Percentiles rank a stretch among this genome's conserved stretches.
Evolutionary conservation across 257 asterid genomes (phyloP).

Genomic region (Solanum dulcamara): DNA sequence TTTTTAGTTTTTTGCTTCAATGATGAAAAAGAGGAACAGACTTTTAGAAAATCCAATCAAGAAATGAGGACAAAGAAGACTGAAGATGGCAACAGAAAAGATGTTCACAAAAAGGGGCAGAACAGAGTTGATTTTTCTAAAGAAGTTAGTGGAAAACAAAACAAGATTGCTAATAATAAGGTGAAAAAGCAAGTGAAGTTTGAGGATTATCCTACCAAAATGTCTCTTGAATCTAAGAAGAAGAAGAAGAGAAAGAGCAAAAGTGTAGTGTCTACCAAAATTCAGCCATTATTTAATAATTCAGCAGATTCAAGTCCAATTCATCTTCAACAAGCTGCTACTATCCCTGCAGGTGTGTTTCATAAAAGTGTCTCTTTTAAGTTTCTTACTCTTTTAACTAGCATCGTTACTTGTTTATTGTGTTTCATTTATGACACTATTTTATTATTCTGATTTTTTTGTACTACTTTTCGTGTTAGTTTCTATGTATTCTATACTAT

Average conservation of each 20-base stretch:
- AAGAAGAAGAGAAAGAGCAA: conserved; percentile 6
- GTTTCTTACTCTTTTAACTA: background rate
- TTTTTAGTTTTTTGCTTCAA: background rate
- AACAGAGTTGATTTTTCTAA: too few relatives aligned
- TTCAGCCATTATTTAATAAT: background rate
- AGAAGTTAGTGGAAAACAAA: background rate
- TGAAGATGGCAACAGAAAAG: background rate
- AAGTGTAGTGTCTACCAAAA: background rate
- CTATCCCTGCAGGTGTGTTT: background rate
- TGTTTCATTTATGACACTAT: background rate
- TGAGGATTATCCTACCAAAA: conserved; percentile 1
- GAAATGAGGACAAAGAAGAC: background rate
- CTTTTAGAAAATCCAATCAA: background rate
- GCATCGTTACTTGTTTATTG: too few relatives aligned
- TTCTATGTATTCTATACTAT: background rate
- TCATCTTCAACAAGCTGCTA: background rate
- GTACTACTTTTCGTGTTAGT: too few relatives aligned
- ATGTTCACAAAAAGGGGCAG: background rate
- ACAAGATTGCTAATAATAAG: background rate
- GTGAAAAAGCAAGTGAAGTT: conserved; percentile 18
- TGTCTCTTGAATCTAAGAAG: conserved; percentile 9
- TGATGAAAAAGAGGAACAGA: background rate
- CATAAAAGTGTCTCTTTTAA: background rate
- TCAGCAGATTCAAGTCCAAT: background rate
- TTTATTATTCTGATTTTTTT: too few relatives aligned